phyloP scores from a whole-genome alignment of 2,329 filamentous ascomycete species.

The Bertia moriformis region DNA sequence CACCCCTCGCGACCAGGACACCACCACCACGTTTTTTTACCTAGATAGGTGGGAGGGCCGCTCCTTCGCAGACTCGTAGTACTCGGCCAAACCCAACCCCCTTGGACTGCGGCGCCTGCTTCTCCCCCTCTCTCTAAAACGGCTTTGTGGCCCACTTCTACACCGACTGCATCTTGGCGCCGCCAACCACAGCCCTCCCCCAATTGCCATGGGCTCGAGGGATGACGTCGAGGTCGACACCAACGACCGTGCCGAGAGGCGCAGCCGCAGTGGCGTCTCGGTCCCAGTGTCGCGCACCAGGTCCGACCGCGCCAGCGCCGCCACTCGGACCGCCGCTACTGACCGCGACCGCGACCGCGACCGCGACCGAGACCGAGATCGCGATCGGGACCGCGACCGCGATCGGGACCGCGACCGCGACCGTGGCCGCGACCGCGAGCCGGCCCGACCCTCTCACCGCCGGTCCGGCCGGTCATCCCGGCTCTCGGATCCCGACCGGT shows the following conservation, averaged over 20 bases:
- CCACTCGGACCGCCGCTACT: background rate
- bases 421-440: slow-evolving; percentile 5
- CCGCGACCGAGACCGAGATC: background rate
- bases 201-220: too few relatives aligned
- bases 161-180: background rate
- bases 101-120: background rate
- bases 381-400: slow-evolving; percentile 11
- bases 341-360: background rate
- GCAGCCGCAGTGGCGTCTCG: background rate
- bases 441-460: background rate
- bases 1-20: background rate
- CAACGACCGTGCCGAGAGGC: background rate
- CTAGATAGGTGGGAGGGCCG: too few relatives aligned
- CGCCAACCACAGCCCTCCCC: too few relatives aligned
- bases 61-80: background rate
- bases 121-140: background rate
- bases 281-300: background rate
- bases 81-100: background rate
- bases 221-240: too few relatives aligned
- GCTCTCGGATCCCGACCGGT: slow-evolving; percentile 22
- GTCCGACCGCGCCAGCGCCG: background rate
- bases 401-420: slow-evolving; percentile 10
- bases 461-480: too few relatives aligned
- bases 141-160: background rate
- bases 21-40: too few relatives aligned